Conservation (phyloP, 495 filamentous ascomycete species). For the Thermothielavioides terrestris region DNA sequence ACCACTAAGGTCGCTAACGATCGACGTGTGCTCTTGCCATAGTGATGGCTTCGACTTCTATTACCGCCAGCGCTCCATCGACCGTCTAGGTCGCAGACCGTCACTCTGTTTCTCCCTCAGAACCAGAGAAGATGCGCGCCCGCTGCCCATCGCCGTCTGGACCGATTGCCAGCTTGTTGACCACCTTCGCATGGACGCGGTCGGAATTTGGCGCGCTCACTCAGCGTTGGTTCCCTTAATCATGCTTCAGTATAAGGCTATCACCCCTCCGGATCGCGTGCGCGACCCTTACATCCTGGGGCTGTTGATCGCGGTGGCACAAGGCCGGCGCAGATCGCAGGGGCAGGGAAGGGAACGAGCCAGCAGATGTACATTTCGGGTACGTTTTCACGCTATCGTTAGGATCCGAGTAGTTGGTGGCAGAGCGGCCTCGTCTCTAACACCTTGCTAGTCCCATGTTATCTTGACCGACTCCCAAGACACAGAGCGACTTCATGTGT, state of each 20-base stretch:
- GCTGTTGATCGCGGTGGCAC: neutral
- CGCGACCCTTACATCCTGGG: neutral
- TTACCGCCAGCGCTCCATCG: neutral
- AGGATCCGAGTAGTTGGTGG: no score
- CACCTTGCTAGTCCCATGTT: neutral
- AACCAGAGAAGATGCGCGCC: neutral
- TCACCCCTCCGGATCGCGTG: neutral
- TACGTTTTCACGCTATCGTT: no score
- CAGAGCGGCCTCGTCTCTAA: no score
- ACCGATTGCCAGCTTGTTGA: neutral
- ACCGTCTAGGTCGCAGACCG: no score
- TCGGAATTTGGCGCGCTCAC: neutral
- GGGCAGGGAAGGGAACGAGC: neutral
- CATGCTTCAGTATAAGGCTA: neutral
- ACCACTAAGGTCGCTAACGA: no score
- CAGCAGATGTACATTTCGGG: neutral
- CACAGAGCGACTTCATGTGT: neutral
- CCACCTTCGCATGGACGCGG: neutral
- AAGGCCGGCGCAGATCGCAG: neutral
- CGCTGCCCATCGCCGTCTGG: neutral
- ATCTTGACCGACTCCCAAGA: neutral
- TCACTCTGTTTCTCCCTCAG: neutral
- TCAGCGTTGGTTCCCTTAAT: neutral
- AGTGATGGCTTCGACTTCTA: no score
- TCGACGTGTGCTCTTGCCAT: no score